Percentiles rank a stretch among this genome's conserved stretches.
Evolutionary conservation across 2,329 filamentous ascomycete species (phyloP).

Genomic region (Neofusicoccum kwambonambiense): DNA sequence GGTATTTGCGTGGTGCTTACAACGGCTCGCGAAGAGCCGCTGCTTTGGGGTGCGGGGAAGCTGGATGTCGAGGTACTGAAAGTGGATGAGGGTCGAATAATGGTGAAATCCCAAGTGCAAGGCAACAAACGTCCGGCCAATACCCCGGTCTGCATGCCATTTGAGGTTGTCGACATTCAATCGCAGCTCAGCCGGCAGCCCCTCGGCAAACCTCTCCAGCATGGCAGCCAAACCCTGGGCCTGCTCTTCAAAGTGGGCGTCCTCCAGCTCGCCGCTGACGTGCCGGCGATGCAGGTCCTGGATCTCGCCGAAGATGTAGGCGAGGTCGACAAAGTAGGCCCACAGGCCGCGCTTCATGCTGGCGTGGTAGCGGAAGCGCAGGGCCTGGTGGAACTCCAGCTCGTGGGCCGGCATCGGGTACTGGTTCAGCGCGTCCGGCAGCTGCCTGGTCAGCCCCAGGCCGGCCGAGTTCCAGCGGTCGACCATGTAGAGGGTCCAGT

Average conservation of each 20-base stretch:
- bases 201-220: slow-evolving; percentile 6
- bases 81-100: slow-evolving; percentile 49
- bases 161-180: slow-evolving; percentile 35
- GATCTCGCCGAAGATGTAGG: slow-evolving; percentile 41
- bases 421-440: slow-evolving; percentile 19
- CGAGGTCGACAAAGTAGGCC: slow-evolving; percentile 43
- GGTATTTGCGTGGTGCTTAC: slow-evolving; percentile 33
- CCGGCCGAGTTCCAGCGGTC: slow-evolving; percentile 43
- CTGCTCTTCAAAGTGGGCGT: slow-evolving; percentile 9
- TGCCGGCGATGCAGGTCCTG: slow-evolving; percentile 40
- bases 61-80: slow-evolving; percentile 44
- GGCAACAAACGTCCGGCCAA: slow-evolving; percentile 46
- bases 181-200: neutral
- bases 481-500: slow-evolving; percentile 45
- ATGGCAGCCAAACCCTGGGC: neutral
- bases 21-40: slow-evolving; percentile 24
- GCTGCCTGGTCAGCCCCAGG: slow-evolving; percentile 34
- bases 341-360: slow-evolving; percentile 33
- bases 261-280: slow-evolving; percentile 23
- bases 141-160: slow-evolving; percentile 37
- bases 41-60: slow-evolving; percentile 22
- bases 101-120: slow-evolving; percentile 50
- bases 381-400: slow-evolving; percentile 30
- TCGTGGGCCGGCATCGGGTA: slow-evolving; percentile 41
- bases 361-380: slow-evolving; percentile 24